Conservation (phyloP, 805 yeast species). For the Ogataea siamensis region DNA sequence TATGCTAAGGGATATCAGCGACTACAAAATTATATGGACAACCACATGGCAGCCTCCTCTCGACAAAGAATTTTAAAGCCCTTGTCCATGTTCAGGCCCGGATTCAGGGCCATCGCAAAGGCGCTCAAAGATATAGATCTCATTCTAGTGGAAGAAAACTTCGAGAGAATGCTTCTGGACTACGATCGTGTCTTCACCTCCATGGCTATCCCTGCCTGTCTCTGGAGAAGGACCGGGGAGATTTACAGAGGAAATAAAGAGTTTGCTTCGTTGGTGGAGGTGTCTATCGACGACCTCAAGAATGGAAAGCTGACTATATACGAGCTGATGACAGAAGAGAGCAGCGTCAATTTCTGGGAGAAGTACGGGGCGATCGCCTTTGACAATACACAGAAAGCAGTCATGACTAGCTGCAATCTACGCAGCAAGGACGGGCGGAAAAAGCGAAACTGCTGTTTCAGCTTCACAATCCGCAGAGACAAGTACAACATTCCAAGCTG, state of each 20-base stretch:
- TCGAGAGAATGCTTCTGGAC: constrained; percentile 89
- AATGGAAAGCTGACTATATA: constrained; percentile 92
- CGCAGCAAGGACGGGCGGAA: constrained; percentile 79
- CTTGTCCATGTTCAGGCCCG: constrained; percentile 81
- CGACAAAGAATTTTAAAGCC: constrained; percentile 86
- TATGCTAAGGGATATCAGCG: constrained; percentile 93
- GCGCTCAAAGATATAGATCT: constrained; percentile 88
- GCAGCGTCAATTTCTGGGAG: constrained; percentile 97
- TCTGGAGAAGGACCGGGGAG: constrained; percentile 97
- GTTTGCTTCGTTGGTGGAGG: constrained; percentile 90
- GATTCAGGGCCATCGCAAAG: constrained; percentile 88
- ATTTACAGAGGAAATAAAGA: constrained; percentile 94
- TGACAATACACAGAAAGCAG: constrained; percentile 94
- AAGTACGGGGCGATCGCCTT: constrained; percentile 95
- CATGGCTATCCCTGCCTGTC: constrained; percentile 96
- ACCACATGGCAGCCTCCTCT: constrained; percentile 80
- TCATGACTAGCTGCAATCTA: constrained; percentile 84
- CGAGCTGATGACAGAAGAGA: constrained; percentile 92
- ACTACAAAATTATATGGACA: constrained; percentile 87
- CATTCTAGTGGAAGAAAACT: constrained; percentile 88
- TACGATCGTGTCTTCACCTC: constrained; percentile 94
- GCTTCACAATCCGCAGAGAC: constrained; percentile 90
- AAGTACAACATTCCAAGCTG: constrained; percentile 93
- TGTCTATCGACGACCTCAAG: constrained; percentile 81
- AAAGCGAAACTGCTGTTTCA: constrained; percentile 84